These are phyloP conservation scores for Neophaeococcomyces aloes DNA, from an alignment of 2,329 filamentous ascomycete species.

Conservation along the genomic window DNA sequence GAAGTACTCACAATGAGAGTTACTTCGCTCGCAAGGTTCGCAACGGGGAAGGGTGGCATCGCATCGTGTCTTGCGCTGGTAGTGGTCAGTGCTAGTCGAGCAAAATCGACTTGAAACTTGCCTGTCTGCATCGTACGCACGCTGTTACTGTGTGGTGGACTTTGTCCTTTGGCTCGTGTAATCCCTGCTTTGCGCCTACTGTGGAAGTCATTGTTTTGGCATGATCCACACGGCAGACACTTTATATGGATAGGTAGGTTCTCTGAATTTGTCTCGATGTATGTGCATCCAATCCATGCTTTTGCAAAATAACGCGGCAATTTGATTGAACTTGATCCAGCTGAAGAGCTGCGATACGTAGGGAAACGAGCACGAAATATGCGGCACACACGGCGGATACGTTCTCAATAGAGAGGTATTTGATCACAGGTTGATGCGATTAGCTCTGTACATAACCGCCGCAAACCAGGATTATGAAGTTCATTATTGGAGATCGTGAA, in stretches of 20 bases:
- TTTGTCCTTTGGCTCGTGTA: constrained; percentile 10
- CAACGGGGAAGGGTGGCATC: constrained; percentile 87
- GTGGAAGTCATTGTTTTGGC: background rate
- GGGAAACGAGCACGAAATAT: too few relatives aligned
- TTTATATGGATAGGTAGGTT: background rate
- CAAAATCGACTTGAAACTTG: constrained; percentile 18
- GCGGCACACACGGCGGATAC: too few relatives aligned
- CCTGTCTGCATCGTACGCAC: constrained; percentile 41
- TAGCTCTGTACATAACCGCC: too few relatives aligned
- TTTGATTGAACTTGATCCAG: too few relatives aligned
- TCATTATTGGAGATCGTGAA: too few relatives aligned
- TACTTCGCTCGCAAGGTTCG: constrained; percentile 82
- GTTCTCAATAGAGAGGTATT: too few relatives aligned
- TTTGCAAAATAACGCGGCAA: too few relatives aligned
- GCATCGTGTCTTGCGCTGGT: constrained; percentile 87
- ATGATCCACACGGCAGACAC: constrained; percentile 8
- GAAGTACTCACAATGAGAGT: constrained; percentile 87
- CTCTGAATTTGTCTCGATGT: too few relatives aligned
- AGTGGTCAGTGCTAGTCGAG: constrained; percentile 12
- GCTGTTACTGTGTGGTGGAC: constrained; percentile 37
- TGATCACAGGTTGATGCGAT: too few relatives aligned
- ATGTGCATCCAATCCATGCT: too few relatives aligned
- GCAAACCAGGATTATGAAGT: too few relatives aligned
- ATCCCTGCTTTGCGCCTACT: background rate
- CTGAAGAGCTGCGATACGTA: too few relatives aligned